phyloP scores from a whole-genome alignment of 805 yeast genomes.

The Saccharomycopsis amapae region DNA sequence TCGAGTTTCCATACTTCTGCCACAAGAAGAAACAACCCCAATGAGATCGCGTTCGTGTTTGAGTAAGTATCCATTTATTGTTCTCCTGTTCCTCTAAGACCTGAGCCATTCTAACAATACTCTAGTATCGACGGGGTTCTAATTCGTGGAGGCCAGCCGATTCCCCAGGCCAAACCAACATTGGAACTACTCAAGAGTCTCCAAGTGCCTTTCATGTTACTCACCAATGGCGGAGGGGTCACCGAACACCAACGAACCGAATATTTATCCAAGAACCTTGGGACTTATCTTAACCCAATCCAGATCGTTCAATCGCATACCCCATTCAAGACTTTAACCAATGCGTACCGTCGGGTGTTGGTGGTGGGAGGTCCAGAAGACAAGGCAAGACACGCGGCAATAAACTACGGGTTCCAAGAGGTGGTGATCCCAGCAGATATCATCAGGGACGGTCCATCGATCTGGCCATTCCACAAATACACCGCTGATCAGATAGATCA shows the following conservation, averaged over 20 bases:
- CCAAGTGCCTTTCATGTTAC: slow-evolving; percentile 67
- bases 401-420: slow-evolving; percentile 66
- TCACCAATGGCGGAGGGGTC: slow-evolving; percentile 89
- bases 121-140: slow-evolving; percentile 75
- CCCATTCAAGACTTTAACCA: slow-evolving; percentile 58
- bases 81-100: background rate
- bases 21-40: too few relatives aligned
- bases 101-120: slow-evolving; percentile 16
- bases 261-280: slow-evolving; percentile 22
- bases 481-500: slow-evolving; percentile 37
- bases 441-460: slow-evolving; percentile 45
- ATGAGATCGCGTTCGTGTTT: slow-evolving; percentile 13
- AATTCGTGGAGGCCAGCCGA: slow-evolving; percentile 61
- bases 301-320: slow-evolving; percentile 87
- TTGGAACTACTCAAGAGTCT: slow-evolving; percentile 43
- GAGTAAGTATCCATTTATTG: slow-evolving; percentile 1
- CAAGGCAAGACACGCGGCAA: slow-evolving; percentile 64
- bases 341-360: slow-evolving; percentile 51
- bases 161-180: slow-evolving; percentile 59
- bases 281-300: slow-evolving; percentile 37
- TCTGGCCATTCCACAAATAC: slow-evolving; percentile 65
- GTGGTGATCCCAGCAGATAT: slow-evolving; percentile 71
- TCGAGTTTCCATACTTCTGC: too few relatives aligned
- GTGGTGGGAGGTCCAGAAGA: slow-evolving; percentile 81
- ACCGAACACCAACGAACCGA: slow-evolving; percentile 54